These are phyloP conservation scores for Amanita pseudoporphyria DNA, from an alignment of 768 basidiomycete species.

Conservation along the genomic window DNA sequence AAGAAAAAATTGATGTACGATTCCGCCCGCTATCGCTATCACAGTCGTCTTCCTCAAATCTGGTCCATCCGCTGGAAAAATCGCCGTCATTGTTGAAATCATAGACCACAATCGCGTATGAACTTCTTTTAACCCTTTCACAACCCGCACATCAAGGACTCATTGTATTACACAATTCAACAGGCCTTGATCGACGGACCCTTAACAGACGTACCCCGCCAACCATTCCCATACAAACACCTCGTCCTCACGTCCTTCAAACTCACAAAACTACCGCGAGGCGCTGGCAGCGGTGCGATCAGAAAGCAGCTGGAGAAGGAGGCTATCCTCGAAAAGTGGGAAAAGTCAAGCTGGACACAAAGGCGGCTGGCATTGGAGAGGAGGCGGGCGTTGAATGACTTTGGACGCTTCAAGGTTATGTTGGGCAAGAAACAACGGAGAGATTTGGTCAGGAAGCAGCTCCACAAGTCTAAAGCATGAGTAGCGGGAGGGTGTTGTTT, in stretches of 20 bases:
- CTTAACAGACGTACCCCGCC: slow-evolving; percentile 83
- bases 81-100: slow-evolving; percentile 94
- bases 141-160: background rate
- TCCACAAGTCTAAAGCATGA: slow-evolving; percentile 43
- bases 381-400: slow-evolving; percentile 77
- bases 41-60: slow-evolving; percentile 88
- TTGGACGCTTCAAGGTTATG: slow-evolving; percentile 84
- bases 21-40: slow-evolving; percentile 1
- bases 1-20: background rate
- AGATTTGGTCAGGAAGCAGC: slow-evolving; percentile 63
- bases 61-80: slow-evolving; percentile 78
- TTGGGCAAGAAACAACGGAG: slow-evolving; percentile 82
- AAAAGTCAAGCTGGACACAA: slow-evolving; percentile 80
- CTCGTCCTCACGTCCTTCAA: slow-evolving; percentile 83
- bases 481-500: no score
- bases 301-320: slow-evolving; percentile 87
- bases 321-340: slow-evolving; percentile 80
- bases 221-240: slow-evolving; percentile 86
- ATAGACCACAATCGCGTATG: slow-evolving; percentile 98
- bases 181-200: slow-evolving; percentile 97
- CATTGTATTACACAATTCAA: background rate
- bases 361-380: slow-evolving; percentile 67
- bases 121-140: slow-evolving; percentile 4
- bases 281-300: slow-evolving; percentile 70
- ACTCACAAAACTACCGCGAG: slow-evolving; percentile 79